Evolutionary conservation across 2,329 filamentous ascomycete species (phyloP).

Genomic region (Botryotinia convoluta): DNA sequence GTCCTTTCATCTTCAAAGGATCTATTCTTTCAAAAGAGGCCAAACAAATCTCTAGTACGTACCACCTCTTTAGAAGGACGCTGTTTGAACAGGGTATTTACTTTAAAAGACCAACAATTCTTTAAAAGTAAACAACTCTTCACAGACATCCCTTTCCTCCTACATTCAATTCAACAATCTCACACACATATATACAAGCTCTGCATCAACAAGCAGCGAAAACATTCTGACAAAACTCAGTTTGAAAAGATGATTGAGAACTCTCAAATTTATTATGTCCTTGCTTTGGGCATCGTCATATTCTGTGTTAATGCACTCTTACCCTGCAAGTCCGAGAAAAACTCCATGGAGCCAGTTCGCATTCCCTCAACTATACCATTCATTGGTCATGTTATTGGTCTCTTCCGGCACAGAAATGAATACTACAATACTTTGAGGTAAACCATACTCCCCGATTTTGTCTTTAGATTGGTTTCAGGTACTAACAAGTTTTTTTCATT

Average conservation of each 20-base stretch:
- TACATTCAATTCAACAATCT: background rate
- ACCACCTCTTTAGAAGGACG: background rate
- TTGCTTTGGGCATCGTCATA: background rate
- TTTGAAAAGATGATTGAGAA: background rate
- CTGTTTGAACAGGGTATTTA: background rate
- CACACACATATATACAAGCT: background rate
- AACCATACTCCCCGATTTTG: background rate
- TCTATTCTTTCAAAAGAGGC: background rate
- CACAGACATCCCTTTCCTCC: background rate
- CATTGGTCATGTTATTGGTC: background rate
- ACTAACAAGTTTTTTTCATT: background rate
- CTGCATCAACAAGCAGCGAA: background rate
- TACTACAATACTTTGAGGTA: conserved; percentile 9
- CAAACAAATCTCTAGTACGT: background rate
- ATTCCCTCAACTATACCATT: conserved; percentile 5
- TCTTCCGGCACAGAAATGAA: background rate
- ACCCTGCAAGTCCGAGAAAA: background rate
- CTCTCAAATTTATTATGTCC: background rate
- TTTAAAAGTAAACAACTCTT: background rate
- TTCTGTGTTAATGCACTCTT: background rate
- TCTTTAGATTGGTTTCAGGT: too few relatives aligned
- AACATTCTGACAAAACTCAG: background rate
- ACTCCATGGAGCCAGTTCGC: background rate
- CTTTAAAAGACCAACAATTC: background rate
- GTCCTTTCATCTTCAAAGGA: background rate